Conservation (phyloP, 352 stramenopile genomes). For the Globisporangium yorkense region DNA sequence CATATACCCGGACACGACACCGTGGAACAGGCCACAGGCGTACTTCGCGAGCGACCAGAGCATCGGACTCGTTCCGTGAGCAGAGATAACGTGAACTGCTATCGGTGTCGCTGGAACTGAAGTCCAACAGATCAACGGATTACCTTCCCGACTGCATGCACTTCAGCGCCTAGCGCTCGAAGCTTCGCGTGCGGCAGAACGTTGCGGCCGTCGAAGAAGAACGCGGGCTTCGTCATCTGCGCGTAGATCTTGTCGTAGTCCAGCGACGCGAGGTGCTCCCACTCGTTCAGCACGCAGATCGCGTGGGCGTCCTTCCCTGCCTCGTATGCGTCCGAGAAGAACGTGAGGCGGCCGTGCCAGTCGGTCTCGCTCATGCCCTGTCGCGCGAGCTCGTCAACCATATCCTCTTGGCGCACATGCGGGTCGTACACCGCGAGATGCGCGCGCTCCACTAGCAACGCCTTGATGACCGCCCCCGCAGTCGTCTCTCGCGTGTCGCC, state of each 20-base stretch:
- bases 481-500: conserved; percentile 98
- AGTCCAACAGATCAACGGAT: background rate
- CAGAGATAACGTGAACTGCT: background rate
- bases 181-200: conserved; percentile 94
- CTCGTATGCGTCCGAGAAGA: conserved; percentile 86
- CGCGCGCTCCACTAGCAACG: conserved; percentile 94
- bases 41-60: conserved; percentile 52
- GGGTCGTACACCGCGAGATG: conserved; percentile 97
- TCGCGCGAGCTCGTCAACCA: conserved; percentile 75
- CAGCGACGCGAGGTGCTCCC: conserved; percentile 96
- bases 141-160: conserved; percentile 92
- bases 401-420: conserved; percentile 96
- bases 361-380: conserved; percentile 87
- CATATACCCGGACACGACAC: conserved; percentile 65
- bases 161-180: conserved; percentile 95
- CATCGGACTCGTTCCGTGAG: conserved; percentile 20
- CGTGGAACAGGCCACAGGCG: conserved; percentile 45
- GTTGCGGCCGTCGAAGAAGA: conserved; percentile 99
- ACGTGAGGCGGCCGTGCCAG: conserved; percentile 10
- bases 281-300: conserved; percentile 31
- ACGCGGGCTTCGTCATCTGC: conserved; percentile 97
- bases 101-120: background rate
- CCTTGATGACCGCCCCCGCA: conserved; percentile 96
- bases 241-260: conserved; percentile 96
- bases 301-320: conserved; percentile 91